Conservation (phyloP, 2,329 filamentous ascomycete species). For the Trematosphaeria pertusa region DNA sequence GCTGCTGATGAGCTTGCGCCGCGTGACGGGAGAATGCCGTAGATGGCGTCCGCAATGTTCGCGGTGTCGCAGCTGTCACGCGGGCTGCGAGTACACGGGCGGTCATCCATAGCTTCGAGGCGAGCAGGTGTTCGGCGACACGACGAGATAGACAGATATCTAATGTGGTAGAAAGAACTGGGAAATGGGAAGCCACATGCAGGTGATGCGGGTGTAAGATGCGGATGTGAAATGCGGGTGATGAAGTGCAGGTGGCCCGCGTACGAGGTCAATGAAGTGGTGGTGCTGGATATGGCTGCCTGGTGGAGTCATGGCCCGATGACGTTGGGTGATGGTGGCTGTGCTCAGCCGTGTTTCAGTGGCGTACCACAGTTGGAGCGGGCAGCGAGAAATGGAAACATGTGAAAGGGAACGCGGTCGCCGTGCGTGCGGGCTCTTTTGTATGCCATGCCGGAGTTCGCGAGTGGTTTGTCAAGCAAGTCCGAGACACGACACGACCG, state of each 20-base stretch:
- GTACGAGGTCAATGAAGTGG: slow-evolving; percentile 15
- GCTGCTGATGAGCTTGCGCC: slow-evolving; percentile 18
- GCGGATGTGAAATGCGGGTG: slow-evolving; percentile 27
- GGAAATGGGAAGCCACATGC: slow-evolving; percentile 18
- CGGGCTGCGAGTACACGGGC: slow-evolving; percentile 18
- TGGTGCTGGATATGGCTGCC: slow-evolving; percentile 37
- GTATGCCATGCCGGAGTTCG: slow-evolving; percentile 4
- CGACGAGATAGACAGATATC: slow-evolving; percentile 1
- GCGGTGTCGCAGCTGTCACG: slow-evolving; percentile 24
- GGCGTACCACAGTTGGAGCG: slow-evolving; percentile 2
- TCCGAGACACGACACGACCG: slow-evolving; percentile 13
- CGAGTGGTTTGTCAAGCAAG: slow-evolving; percentile 3
- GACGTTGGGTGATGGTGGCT: slow-evolving; percentile 34
- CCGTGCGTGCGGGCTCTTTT: neutral
- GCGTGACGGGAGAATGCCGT: slow-evolving; percentile 25
- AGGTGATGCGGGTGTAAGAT: slow-evolving; percentile 18
- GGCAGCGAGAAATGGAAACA: slow-evolving; percentile 7
- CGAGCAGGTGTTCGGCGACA: slow-evolving; percentile 13
- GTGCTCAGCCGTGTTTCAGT: slow-evolving; percentile 25
- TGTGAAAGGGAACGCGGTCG: slow-evolving; percentile 3
- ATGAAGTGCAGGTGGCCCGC: slow-evolving; percentile 14
- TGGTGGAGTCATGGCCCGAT: slow-evolving; percentile 37
- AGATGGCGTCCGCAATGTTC: slow-evolving; percentile 24
- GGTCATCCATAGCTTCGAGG: slow-evolving; percentile 18
- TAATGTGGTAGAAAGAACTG: slow-evolving; percentile 9